Evolutionary conservation across 2,329 filamentous ascomycete genomes (phyloP).

Genomic region (Juglanconis sp.): DNA sequence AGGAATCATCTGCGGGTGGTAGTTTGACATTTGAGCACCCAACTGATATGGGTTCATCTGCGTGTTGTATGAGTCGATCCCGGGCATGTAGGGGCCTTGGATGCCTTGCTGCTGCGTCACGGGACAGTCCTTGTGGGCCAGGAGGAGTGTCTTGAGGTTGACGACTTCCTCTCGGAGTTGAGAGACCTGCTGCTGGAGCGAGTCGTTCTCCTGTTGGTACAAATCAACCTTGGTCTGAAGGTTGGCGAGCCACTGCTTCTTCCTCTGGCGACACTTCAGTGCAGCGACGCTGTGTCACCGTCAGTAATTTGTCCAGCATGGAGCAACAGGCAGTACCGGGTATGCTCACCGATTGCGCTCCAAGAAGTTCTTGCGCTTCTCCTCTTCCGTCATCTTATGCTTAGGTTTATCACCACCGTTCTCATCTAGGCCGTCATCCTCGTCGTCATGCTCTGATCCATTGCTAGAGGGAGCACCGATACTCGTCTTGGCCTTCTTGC

Average conservation of each 20-base stretch:
- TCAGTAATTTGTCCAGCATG: background rate
- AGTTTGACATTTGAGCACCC: constrained; percentile 48
- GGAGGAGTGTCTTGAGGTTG: constrained; percentile 84
- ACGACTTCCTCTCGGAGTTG: constrained; percentile 89
- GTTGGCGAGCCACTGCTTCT: constrained; percentile 98
- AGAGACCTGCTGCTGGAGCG: constrained; percentile 76
- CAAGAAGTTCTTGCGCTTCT: constrained; percentile 97
- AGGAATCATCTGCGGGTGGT: constrained; percentile 47
- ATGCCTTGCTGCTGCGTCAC: constrained; percentile 74
- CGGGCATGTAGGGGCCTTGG: constrained; percentile 49
- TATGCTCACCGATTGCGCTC: constrained; percentile 82
- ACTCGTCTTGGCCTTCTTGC: constrained; percentile 70
- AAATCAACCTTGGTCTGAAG: constrained; percentile 92
- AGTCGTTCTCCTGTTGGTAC: constrained; percentile 88
- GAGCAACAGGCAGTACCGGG: constrained; percentile 15
- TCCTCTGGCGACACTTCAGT: constrained; percentile 92
- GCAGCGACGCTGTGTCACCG: constrained; percentile 71
- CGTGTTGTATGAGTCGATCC: constrained; percentile 51
- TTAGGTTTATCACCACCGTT: constrained; percentile 60
- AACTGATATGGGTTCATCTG: constrained; percentile 61
- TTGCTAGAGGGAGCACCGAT: constrained; percentile 25
- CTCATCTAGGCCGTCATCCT: constrained; percentile 53
- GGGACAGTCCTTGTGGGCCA: constrained; percentile 95
- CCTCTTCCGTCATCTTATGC: constrained; percentile 92
- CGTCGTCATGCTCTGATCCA: constrained; percentile 33